Evolutionary conservation across 2,329 filamentous ascomycete genomes (phyloP).

Genomic region (Aspergillus awamori): DNA sequence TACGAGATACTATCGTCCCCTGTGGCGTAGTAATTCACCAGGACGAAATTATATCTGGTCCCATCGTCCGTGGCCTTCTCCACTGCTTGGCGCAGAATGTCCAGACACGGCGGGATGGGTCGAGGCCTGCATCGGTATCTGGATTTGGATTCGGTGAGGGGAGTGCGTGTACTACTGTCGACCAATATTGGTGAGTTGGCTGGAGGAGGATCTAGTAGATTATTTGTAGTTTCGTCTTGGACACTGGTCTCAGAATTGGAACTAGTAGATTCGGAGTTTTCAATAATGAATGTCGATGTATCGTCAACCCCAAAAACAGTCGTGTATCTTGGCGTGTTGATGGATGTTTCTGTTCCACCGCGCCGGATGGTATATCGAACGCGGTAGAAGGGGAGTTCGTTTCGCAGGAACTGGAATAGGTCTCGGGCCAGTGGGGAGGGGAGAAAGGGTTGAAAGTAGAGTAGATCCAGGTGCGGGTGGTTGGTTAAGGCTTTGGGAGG

Average conservation of each 20-base stretch:
- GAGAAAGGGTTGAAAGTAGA: constrained; percentile 77
- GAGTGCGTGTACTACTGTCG: constrained; percentile 48
- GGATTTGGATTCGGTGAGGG: constrained; percentile 43
- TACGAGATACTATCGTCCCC: constrained; percentile 77
- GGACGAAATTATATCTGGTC: constrained; percentile 71
- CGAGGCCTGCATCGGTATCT: constrained; percentile 63
- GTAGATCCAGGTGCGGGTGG: constrained; percentile 69
- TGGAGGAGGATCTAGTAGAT: neutral
- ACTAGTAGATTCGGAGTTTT: too few relatives aligned
- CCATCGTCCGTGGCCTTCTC: constrained; percentile 64
- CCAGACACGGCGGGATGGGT: constrained; percentile 71
- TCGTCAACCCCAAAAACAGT: constrained; percentile 65
- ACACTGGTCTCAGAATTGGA: too few relatives aligned
- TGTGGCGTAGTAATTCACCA: constrained; percentile 82
- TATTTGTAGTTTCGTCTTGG: neutral
- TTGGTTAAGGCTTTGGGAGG: constrained; percentile 64
- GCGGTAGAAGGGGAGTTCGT: constrained; percentile 74
- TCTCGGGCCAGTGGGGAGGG: constrained; percentile 58
- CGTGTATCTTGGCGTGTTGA: constrained; percentile 65
- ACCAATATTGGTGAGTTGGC: constrained; percentile 30
- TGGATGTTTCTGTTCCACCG: constrained; percentile 62
- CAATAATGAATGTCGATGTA: constrained; percentile 60
- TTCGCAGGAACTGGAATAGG: constrained; percentile 71
- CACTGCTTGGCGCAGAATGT: constrained; percentile 63
- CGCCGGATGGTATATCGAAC: constrained; percentile 74